Evolutionary conservation across 208 protist species (phyloP).

Genomic region (Acanthamoeba lenticulata): DNA sequence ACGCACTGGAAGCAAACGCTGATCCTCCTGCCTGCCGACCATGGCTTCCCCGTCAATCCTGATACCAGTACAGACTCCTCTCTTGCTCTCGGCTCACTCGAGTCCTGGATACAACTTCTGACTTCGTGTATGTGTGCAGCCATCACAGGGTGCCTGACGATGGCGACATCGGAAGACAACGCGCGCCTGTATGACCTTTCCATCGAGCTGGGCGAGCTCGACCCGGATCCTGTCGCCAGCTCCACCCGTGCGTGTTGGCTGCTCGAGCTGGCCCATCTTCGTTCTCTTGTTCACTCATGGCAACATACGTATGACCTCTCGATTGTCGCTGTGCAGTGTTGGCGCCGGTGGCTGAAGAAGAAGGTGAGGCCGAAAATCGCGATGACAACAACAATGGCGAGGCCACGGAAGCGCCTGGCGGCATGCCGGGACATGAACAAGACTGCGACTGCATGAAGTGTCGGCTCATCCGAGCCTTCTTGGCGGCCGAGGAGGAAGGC

Average conservation of each 20-base stretch:
- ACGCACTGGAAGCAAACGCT: conserved; percentile 97
- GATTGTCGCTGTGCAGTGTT: no score
- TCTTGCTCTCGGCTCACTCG: neutral
- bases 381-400: no score
- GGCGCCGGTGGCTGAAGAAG: no score
- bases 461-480: neutral
- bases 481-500: neutral
- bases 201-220: neutral
- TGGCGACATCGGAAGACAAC: neutral
- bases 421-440: neutral
- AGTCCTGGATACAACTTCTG: no score
- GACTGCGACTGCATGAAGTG: neutral
- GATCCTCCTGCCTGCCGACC: conserved; percentile 80
- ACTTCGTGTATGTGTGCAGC: no score
- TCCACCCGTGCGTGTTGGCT: neutral
- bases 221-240: neutral
- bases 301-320: no score
- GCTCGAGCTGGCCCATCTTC: neutral
- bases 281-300: neutral
- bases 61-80: conserved; percentile 7
- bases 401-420: neutral
- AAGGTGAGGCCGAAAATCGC: no score
- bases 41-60: neutral
- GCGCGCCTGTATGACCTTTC: neutral
- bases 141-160: neutral